These are phyloP conservation scores for Cymodocea nodosa DNA, from an alignment of 116 monocot species.

Conservation along the genomic window DNA sequence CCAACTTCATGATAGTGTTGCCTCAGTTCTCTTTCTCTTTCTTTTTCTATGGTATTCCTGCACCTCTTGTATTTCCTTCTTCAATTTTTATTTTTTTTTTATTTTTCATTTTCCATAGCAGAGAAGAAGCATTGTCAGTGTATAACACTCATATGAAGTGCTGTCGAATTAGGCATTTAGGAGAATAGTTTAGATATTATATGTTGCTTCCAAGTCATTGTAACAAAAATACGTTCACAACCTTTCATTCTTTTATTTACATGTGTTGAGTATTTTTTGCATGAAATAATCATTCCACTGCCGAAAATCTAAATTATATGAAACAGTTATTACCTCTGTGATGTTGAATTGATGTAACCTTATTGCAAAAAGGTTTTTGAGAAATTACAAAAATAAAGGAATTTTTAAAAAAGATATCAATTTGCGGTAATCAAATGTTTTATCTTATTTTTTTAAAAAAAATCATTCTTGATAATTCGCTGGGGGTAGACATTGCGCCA, in stretches of 20 bases:
- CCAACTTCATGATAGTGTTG: neutral
- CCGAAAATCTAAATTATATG: too few species aligned
- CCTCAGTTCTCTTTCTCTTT: neutral
- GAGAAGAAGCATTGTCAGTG: neutral
- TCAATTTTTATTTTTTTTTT: neutral
- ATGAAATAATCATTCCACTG: too few species aligned
- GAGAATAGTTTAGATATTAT: neutral
- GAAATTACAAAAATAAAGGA: too few species aligned
- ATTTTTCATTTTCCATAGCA: neutral
- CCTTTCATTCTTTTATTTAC: neutral
- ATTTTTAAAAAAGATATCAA: too few species aligned
- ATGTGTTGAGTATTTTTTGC: too few species aligned
- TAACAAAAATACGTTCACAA: neutral
- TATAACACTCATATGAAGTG: neutral
- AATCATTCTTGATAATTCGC: too few species aligned
- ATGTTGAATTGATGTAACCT: too few species aligned
- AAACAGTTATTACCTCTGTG: too few species aligned
- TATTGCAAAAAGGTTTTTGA: too few species aligned
- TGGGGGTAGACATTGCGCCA: too few species aligned
- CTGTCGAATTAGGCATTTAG: neutral
- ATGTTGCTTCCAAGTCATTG: slow-evolving; percentile 2
- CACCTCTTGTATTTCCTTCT: neutral
- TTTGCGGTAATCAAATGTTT: too few species aligned
- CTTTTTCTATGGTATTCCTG: neutral
- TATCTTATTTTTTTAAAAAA: too few species aligned